Evolutionary conservation across 108 stramenopile genomes (phyloP).

Genomic region (Fistulifera pelliculosa): DNA sequence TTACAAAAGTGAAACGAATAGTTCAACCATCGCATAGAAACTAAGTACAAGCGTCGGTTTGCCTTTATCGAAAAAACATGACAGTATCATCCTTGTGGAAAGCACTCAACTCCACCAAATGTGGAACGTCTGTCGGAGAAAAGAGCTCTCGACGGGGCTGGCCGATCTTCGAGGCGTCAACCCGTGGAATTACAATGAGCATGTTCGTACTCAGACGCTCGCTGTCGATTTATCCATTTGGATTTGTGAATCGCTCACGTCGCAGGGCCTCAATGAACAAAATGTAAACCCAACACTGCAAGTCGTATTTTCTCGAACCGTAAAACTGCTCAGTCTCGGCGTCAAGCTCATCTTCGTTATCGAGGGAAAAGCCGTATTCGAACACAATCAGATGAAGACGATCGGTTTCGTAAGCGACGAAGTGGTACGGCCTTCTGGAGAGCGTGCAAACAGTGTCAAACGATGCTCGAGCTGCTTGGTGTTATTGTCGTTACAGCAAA

Average conservation of each 20-base stretch:
- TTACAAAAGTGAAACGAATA: no score
- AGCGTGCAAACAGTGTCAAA: conserved; percentile 56
- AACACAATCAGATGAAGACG: conserved; percentile 3
- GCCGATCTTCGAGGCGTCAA: conserved; percentile 6
- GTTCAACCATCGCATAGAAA: no score
- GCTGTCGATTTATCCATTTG: conserved; percentile 94
- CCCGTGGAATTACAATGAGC: conserved; percentile 34
- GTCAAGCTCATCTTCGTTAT: conserved; percentile 89
- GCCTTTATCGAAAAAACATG: conserved; percentile 23
- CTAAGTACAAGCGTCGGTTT: no score
- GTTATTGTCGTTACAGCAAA: conserved; percentile 86
- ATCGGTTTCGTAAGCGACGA: conserved; percentile 40
- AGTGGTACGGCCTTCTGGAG: conserved; percentile 60
- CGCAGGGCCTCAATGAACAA: conserved; percentile 41
- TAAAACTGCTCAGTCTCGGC: conserved; percentile 78
- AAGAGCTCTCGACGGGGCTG: conserved; percentile 28
- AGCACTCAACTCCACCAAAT: conserved; percentile 56
- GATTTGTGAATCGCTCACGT: conserved; percentile 74
- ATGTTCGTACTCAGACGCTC: conserved; percentile 10
- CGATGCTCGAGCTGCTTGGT: conserved; percentile 67
- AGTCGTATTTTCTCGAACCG: conserved; percentile 69
- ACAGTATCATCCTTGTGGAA: conserved; percentile 74
- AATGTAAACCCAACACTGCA: conserved; percentile 60
- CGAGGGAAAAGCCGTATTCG: conserved; percentile 75
- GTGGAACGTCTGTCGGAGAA: conserved; percentile 52